These are phyloP conservation scores for Aspergillus niger DNA, from an alignment of 2,329 filamentous ascomycete species.

Conservation along the genomic window DNA sequence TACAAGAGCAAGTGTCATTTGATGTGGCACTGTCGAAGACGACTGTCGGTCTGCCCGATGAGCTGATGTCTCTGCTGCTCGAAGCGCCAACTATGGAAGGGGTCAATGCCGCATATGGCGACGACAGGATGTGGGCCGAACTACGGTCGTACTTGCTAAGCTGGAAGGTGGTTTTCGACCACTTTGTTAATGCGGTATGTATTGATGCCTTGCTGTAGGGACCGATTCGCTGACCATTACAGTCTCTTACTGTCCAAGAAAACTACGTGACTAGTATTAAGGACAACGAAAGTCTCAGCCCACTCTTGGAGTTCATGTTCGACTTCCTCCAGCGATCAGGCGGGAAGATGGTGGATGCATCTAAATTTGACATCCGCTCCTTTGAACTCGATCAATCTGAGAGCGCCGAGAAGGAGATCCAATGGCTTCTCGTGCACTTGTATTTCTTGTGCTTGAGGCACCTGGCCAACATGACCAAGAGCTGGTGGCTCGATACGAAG, in stretches of 20 bases:
- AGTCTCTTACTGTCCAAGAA: slow-evolving; percentile 77
- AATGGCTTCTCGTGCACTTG: slow-evolving; percentile 81
- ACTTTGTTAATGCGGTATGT: slow-evolving; percentile 68
- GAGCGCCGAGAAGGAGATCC: slow-evolving; percentile 69
- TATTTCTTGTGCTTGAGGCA: slow-evolving; percentile 81
- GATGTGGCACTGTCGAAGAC: slow-evolving; percentile 61
- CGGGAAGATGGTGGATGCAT: slow-evolving; percentile 68
- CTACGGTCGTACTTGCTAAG: slow-evolving; percentile 81
- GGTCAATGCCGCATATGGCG: slow-evolving; percentile 66
- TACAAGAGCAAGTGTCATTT: slow-evolving; percentile 80
- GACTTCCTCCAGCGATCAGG: slow-evolving; percentile 80
- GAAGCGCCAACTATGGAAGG: slow-evolving; percentile 73
- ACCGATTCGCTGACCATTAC: slow-evolving; percentile 26
- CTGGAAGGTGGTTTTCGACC: slow-evolving; percentile 88
- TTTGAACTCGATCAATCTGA: slow-evolving; percentile 65
- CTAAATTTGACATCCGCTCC: slow-evolving; percentile 68
- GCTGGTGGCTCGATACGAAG: slow-evolving; percentile 80
- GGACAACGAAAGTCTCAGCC: slow-evolving; percentile 66
- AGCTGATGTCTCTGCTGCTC: slow-evolving; percentile 79
- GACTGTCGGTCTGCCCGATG: slow-evolving; percentile 72
- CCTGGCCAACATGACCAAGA: slow-evolving; percentile 74
- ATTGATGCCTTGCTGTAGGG: neutral
- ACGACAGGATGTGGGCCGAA: slow-evolving; percentile 64
- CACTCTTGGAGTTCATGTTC: slow-evolving; percentile 76
- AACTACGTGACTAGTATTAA: slow-evolving; percentile 81